Conservation (phyloP, 257 asterid species). For the Solanum okadae region DNA sequence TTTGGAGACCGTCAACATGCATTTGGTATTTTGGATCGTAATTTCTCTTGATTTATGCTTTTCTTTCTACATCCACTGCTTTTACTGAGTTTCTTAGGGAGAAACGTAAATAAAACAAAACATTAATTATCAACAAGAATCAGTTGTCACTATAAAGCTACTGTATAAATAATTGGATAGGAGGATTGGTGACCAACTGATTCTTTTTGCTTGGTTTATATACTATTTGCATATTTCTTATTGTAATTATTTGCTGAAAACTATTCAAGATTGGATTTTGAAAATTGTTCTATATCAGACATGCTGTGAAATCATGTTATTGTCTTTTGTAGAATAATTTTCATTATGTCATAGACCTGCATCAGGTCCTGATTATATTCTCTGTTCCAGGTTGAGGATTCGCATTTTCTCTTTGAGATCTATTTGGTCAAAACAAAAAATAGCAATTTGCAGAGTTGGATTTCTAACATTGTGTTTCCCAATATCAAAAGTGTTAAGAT, state of each 20-base stretch:
- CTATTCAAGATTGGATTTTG: neutral
- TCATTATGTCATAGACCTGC: no score
- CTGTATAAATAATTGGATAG: no score
- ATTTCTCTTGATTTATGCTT: neutral
- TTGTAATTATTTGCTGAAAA: neutral
- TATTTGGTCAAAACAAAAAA: neutral
- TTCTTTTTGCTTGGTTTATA: no score
- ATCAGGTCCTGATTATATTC: neutral
- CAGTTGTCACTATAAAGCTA: no score
- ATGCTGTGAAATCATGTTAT: neutral
- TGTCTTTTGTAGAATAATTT: neutral
- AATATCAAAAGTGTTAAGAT: neutral
- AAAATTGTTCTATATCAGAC: neutral
- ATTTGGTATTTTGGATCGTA: neutral
- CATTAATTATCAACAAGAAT: no score
- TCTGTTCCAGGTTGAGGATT: neutral
- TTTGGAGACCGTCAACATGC: neutral
- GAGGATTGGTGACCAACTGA: no score
- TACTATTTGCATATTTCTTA: neutral
- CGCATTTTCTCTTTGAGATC: neutral
- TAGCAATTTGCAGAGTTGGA: neutral
- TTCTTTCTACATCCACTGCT: neutral
- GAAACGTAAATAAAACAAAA: no score
- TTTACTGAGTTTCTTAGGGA: no score
- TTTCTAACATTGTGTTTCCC: neutral